Evolutionary conservation across 2,329 filamentous ascomycete genomes (phyloP).

Genomic region (Hypoxylon sp.): DNA sequence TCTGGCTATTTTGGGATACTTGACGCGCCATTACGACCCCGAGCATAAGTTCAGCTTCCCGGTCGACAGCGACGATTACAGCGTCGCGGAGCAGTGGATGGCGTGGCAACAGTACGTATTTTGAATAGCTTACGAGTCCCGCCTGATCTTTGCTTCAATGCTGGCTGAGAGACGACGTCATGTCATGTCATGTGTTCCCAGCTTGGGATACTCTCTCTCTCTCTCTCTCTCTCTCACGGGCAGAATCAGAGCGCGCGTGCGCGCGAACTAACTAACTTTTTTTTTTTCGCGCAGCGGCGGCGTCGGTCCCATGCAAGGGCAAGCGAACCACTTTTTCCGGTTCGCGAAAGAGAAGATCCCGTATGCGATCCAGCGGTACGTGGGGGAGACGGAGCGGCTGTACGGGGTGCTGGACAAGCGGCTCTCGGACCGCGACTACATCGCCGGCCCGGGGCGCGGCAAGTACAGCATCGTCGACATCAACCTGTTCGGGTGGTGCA

Average conservation of each 20-base stretch:
- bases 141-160: background rate
- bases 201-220: background rate
- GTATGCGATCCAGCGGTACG: constrained; percentile 80
- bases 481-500: constrained; percentile 78
- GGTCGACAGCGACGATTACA: constrained; percentile 57
- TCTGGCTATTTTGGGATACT: constrained; percentile 80
- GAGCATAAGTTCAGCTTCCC: constrained; percentile 77
- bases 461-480: constrained; percentile 81
- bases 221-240: background rate
- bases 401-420: constrained; percentile 80
- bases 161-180: background rate
- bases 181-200: background rate
- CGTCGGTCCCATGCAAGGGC: constrained; percentile 79
- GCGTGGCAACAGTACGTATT: constrained; percentile 73
- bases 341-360: constrained; percentile 78
- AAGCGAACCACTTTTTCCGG: constrained; percentile 80
- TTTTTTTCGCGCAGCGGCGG: constrained; percentile 63
- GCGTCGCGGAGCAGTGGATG: constrained; percentile 71
- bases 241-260: background rate
- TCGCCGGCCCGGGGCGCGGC: constrained; percentile 68
- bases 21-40: constrained; percentile 79
- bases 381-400: constrained; percentile 81
- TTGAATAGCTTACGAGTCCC: background rate
- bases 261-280: too few species aligned
- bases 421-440: constrained; percentile 67